Evolutionary conservation across 1,284 basidiomycete species (phyloP), one percentile per base, ranked within the genome.

Genomic region (Ganoderma meredithae): DNA sequence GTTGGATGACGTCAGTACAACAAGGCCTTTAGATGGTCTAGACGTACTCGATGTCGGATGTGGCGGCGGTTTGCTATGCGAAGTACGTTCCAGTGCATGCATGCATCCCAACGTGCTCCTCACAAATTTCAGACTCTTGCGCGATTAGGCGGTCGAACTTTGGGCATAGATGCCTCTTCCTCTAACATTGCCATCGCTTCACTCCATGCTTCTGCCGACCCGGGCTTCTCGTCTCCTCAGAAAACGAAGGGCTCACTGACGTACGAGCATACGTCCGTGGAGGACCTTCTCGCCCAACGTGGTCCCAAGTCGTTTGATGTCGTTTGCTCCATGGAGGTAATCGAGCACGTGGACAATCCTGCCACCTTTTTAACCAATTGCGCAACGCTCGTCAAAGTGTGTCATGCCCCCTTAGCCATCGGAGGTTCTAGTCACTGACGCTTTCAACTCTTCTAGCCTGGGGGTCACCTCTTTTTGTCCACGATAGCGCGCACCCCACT

Each of bases 271-370:
- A 86, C 88, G 0, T 86, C 94, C 0, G 96, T 94, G 0, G 97
- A 99, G 78, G 84, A 86, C 0, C 85, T 96, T 3, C 78, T 90
- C 12, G 71, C 70, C 0, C 65, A 68, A 13, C 76, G 85, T 27
- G 87, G 89, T 10, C 78, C 86, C 39, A 86, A 86, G 72, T 86
- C 85, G 56, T 99, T 93, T 77, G 97, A 99, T 79, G 85, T 97
- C 8, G 96, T 99, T 17, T 98, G 96, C 78, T 94, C 96, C 12
- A 96, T 99, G 96, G 98, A 99, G 79, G 97, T 99, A 19, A 78
- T 99, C 55, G 98, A 99, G 82, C 98, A 99, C 77, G 98, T 99
- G 68, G 93, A 98, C 77, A 90, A 96, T 74, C 97, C 98, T 0
- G 85, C 89, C 13, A 86, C 87, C 8, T 99, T 99, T 79, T 84